Percentiles rank a stretch among this genome's conserved stretches.
Conservation (phyloP, 768 basidiomycete species). For the Fomitopsis pulvina region DNA sequence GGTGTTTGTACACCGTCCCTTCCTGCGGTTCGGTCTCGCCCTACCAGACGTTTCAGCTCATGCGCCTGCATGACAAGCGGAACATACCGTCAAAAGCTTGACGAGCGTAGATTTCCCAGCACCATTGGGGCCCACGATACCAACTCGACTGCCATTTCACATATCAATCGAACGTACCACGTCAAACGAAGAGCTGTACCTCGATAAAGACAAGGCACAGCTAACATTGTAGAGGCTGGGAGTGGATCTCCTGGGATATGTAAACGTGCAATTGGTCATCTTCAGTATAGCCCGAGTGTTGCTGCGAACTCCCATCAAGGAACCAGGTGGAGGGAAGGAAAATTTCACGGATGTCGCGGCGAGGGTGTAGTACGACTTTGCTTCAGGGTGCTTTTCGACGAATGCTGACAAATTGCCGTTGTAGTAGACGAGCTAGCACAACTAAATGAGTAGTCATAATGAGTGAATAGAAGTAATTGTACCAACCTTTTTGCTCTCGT, state of each 20-base stretch:
- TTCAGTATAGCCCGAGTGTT: constrained; percentile 95
- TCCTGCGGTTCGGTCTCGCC: constrained; percentile 91
- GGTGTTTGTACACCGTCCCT: constrained; percentile 91
- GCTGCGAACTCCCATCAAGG: constrained; percentile 94
- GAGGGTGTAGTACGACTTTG: constrained; percentile 94
- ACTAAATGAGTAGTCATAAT: background rate
- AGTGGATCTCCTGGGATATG: constrained; percentile 76
- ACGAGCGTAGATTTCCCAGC: constrained; percentile 96
- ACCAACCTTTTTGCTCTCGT: constrained; percentile 82
- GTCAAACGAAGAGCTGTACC: constrained; percentile 35
- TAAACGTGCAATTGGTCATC: constrained; percentile 85
- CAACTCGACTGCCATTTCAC: constrained; percentile 61
- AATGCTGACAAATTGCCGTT: constrained; percentile 88
- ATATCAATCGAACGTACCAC: background rate
- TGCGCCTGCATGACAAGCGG: background rate
- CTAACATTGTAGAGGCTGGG: constrained; percentile 86
- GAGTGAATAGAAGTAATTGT: background rate
- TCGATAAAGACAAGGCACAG: constrained; percentile 90
- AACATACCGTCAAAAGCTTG: constrained; percentile 78
- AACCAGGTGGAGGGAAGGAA: constrained; percentile 92
- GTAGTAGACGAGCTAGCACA: constrained; percentile 78
- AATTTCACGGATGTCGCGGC: constrained; percentile 92
- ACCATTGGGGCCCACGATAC: constrained; percentile 88
- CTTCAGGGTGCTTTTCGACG: constrained; percentile 86
- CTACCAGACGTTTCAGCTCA: constrained; percentile 28